These are phyloP conservation scores for Meira nashicola DNA, from an alignment of 1,284 basidiomycete species.

Conservation along the genomic window DNA sequence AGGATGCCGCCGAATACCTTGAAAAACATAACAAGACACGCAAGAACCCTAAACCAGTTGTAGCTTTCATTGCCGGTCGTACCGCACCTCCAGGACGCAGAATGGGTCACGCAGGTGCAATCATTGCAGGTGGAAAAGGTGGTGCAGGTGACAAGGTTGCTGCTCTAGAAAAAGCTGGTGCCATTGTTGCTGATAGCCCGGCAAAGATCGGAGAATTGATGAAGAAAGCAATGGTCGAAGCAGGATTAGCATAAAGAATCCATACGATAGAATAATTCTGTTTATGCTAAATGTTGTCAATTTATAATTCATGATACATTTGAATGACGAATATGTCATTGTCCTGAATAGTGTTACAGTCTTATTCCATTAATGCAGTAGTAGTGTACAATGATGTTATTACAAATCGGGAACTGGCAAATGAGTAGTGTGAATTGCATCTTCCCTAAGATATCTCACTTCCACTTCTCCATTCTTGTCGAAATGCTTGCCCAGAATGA, in stretches of 20 bases:
- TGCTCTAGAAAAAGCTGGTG: conserved; percentile 89
- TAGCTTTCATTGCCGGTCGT: conserved; percentile 89
- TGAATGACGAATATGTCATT: too few species aligned
- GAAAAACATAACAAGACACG: conserved; percentile 87
- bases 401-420: background rate
- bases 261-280: too few species aligned
- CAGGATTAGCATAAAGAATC: conserved; percentile 30
- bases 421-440: background rate
- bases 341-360: too few species aligned
- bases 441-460: conserved; percentile 13
- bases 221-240: conserved; percentile 47
- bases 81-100: conserved; percentile 95
- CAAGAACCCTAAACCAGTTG: conserved; percentile 84
- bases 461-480: conserved; percentile 33
- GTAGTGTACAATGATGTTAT: too few species aligned
- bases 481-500: conserved; percentile 46
- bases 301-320: too few species aligned
- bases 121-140: conserved; percentile 96
- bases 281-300: too few species aligned
- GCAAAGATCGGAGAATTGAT: conserved; percentile 56
- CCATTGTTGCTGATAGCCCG: conserved; percentile 87
- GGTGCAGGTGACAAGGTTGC: conserved; percentile 92
- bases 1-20: conserved; percentile 95
- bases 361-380: too few species aligned
- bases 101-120: conserved; percentile 80